Conservation (phyloP, 2,329 filamentous ascomycete genomes). For the Talaromyces sp. region DNA sequence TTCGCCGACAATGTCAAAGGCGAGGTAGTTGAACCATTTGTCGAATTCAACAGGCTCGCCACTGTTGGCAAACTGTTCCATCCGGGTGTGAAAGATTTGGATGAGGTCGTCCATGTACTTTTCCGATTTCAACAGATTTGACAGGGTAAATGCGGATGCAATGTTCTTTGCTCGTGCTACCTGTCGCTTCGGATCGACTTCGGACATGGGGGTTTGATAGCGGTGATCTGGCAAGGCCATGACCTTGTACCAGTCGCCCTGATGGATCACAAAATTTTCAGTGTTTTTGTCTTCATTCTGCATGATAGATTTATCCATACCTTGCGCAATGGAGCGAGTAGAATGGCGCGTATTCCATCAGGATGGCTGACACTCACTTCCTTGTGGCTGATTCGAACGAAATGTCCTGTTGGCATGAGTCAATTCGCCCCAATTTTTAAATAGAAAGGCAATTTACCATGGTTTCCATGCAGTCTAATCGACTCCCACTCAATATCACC, state of each 20-base stretch:
- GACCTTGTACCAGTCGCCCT: conserved; percentile 4
- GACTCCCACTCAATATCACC: too few species aligned
- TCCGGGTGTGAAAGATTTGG: too few species aligned
- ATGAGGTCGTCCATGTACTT: too few species aligned
- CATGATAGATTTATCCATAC: neutral
- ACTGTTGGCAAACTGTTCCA: too few species aligned
- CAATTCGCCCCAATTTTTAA: too few species aligned
- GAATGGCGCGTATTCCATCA: neutral
- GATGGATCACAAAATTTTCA: neutral
- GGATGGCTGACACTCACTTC: conserved; percentile 5
- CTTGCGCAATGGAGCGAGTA: neutral
- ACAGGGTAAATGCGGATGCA: too few species aligned
- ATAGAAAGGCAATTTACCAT: too few species aligned
- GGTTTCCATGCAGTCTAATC: too few species aligned
- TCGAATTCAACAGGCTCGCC: neutral
- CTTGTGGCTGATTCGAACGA: conserved; percentile 1
- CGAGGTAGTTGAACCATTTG: conserved; percentile 4
- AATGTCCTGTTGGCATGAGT: neutral
- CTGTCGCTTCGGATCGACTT: neutral
- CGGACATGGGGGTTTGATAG: conserved; percentile 2
- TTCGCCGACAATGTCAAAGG: conserved; percentile 3
- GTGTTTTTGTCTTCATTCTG: too few species aligned
- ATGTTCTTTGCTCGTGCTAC: too few species aligned
- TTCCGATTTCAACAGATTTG: too few species aligned
- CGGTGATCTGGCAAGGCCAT: neutral